Evolutionary conservation across 108 stramenopile genomes (phyloP).

Genomic region (Skeletonema menzelii): DNA sequence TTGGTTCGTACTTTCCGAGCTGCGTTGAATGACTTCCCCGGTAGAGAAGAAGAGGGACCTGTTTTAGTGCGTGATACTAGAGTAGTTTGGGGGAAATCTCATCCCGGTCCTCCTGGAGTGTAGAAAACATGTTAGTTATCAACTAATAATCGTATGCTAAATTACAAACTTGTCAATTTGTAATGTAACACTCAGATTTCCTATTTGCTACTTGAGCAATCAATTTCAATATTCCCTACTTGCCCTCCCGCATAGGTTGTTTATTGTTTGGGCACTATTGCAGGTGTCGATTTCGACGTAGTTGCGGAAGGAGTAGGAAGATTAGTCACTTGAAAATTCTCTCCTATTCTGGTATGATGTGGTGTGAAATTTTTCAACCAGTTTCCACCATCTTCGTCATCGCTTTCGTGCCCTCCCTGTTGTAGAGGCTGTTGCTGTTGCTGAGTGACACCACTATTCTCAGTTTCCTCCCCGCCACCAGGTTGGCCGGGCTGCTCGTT

Average conservation of each 20-base stretch:
- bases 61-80: neutral
- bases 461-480: neutral
- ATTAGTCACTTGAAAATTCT: slow-evolving; percentile 26
- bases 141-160: too few species aligned
- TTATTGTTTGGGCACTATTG: neutral
- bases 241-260: too few species aligned
- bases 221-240: neutral
- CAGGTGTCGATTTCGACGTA: neutral
- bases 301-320: slow-evolving; percentile 19
- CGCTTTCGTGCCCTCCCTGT: neutral
- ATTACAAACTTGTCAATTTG: neutral
- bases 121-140: neutral
- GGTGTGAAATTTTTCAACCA: slow-evolving; percentile 28
- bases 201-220: neutral
- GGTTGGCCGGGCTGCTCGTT: neutral
- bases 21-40: neutral
- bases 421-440: too few species aligned
- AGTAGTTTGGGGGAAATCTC: neutral
- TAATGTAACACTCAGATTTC: neutral
- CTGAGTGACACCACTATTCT: neutral
- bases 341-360: slow-evolving; percentile 27
- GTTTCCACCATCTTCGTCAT: slow-evolving; percentile 10
- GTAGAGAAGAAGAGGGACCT: slow-evolving; percentile 1
- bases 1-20: slow-evolving; percentile 11
- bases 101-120: slow-evolving; percentile 6